phyloP scores from a whole-genome alignment of 345 rosid genomes.

The Pseudoturritis turrita region DNA sequence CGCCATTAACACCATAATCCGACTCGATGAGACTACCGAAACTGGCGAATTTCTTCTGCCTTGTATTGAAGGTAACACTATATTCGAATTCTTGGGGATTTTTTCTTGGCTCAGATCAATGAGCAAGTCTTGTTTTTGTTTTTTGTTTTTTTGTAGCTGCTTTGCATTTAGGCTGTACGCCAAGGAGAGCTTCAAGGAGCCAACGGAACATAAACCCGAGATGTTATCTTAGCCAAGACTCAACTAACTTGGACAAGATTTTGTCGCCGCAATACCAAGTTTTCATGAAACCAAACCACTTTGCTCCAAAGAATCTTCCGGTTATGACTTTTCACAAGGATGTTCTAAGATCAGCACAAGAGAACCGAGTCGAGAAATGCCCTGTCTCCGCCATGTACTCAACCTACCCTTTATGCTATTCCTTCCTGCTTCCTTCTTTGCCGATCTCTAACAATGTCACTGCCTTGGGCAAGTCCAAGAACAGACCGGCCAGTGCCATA shows the following conservation, averaged over 20 bases:
- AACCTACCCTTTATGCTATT: constrained; percentile 27
- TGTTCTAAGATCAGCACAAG: background rate
- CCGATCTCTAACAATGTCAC: constrained; percentile 1
- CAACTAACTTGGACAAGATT: constrained; percentile 12
- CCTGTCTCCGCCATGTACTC: constrained; percentile 25
- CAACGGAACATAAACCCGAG: constrained; percentile 81
- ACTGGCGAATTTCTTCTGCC: constrained; percentile 80
- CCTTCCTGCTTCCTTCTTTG: constrained; percentile 2
- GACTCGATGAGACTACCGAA: constrained; percentile 81
- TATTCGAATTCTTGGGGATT: background rate
- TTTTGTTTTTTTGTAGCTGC: constrained; percentile 54
- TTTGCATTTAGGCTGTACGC: constrained; percentile 83
- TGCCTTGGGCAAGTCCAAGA: constrained; percentile 12
- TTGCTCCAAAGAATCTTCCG: constrained; percentile 14
- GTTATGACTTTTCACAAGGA: background rate
- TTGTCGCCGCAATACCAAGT: constrained; percentile 35
- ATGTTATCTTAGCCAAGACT: constrained; percentile 53
- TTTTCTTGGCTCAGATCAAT: background rate
- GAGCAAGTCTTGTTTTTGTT: constrained; percentile 1
- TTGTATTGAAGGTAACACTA: constrained; percentile 78
- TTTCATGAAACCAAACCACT: constrained; percentile 40
- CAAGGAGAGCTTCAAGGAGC: constrained; percentile 90
- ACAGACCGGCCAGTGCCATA: background rate
- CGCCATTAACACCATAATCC: constrained; percentile 81
- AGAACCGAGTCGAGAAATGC: constrained; percentile 4